phyloP scores from a whole-genome alignment of 495 filamentous ascomycete species.

The Paragyromitra xinjiangensis region DNA sequence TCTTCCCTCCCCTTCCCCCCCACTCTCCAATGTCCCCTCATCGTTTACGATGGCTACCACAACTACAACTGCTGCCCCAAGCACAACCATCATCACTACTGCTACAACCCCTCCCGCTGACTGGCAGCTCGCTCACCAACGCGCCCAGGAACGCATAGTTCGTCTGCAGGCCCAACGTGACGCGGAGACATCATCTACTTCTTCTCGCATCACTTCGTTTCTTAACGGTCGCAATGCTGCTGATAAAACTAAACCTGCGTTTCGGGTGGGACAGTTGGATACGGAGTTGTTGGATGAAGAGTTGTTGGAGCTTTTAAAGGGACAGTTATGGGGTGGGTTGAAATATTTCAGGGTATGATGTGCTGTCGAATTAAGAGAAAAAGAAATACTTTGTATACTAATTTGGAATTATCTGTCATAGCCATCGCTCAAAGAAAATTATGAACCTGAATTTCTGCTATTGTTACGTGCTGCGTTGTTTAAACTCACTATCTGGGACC shows the following conservation, averaged over 20 bases:
- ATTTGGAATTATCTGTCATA: constrained; percentile 18
- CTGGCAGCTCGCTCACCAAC: constrained; percentile 56
- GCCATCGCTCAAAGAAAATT: constrained; percentile 64
- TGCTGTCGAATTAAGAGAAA: constrained; percentile 42
- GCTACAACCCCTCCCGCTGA: constrained; percentile 40
- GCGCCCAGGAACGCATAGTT: constrained; percentile 54
- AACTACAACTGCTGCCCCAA: constrained; percentile 23
- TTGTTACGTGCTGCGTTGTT: constrained; percentile 81
- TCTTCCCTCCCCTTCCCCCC: not conserved
- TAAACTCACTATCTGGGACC: constrained; percentile 96
- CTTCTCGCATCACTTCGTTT: constrained; percentile 37
- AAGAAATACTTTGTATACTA: constrained; percentile 3
- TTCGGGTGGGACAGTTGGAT: constrained; percentile 95
- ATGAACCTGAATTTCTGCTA: constrained; percentile 77
- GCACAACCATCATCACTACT: constrained; percentile 33
- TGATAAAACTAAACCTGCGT: constrained; percentile 77
- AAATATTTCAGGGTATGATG: constrained; percentile 79
- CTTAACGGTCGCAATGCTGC: constrained; percentile 73
- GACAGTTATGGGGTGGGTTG: constrained; percentile 86
- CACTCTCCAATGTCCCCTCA: constrained; percentile 49
- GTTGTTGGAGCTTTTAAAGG: constrained; percentile 81
- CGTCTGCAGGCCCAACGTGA: constrained; percentile 46
- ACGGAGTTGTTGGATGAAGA: constrained; percentile 96
- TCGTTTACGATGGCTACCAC: constrained; percentile 54
- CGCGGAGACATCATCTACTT: constrained; percentile 22